A percentile compares a stretch with the other conserved stretches of the same genome.
Conservation (phyloP, 2,329 filamentous ascomycete species). For the Teratosphaeria epicoccoides region DNA sequence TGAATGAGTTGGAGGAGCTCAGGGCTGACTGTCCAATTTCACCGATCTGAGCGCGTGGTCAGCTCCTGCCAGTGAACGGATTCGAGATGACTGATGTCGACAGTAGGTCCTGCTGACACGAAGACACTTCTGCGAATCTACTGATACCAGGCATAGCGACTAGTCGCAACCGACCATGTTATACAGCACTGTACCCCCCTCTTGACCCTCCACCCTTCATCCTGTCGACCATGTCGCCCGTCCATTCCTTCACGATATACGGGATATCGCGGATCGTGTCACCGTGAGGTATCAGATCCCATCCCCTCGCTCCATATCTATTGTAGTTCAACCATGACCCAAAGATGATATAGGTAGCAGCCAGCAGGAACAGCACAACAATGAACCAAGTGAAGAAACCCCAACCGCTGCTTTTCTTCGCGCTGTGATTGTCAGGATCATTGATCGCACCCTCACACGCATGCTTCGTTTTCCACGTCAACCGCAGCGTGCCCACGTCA, state of each 20-base stretch:
- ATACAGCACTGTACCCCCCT: constrained; percentile 92
- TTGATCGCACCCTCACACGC: constrained; percentile 58
- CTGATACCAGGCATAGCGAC: not conserved
- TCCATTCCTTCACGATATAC: constrained; percentile 84
- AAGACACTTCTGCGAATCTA: not conserved
- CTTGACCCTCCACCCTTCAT: constrained; percentile 65
- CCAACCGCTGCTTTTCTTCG: constrained; percentile 54
- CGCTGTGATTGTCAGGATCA: constrained; percentile 16
- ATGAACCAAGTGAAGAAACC: constrained; percentile 98
- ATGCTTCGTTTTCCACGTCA: constrained; percentile 81
- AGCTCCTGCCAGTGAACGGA: not conserved
- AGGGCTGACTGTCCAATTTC: not conserved
- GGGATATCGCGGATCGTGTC: constrained; percentile 87
- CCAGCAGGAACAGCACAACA: constrained; percentile 74
- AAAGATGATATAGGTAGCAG: constrained; percentile 88
- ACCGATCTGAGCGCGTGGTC: not conserved
- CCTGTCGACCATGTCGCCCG: constrained; percentile 66
- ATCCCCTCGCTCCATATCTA: constrained; percentile 85
- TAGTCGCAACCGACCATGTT: constrained; percentile 16
- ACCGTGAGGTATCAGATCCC: constrained; percentile 87
- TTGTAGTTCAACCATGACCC: constrained; percentile 99
- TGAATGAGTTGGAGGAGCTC: not conserved
- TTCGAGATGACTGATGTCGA: not conserved
- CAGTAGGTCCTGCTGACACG: not conserved
- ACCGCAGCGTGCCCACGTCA: constrained; percentile 51